Percentiles rank a stretch among this genome's conserved stretches.
These are phyloP conservation scores for Zygoascus bituminiphila DNA, from an alignment of 805 yeast genomes.

Conservation along the genomic window DNA sequence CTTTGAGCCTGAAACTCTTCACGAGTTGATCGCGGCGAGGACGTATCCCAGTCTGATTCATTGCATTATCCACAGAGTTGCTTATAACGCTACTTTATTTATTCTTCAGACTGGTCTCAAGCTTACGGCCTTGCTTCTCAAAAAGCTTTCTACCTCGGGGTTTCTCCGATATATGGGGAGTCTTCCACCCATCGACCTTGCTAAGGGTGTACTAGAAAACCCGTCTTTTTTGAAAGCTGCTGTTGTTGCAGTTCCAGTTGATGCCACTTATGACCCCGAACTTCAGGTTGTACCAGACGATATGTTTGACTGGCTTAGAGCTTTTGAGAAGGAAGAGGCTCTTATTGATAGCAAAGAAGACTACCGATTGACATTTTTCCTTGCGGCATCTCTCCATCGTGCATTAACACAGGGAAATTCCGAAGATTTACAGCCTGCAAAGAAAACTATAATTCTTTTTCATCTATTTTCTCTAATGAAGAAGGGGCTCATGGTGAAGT, in stretches of 20 bases:
- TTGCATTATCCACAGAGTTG: neutral
- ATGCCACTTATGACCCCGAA: slow-evolving; percentile 1
- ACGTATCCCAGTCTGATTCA: neutral
- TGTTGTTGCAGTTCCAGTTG: neutral
- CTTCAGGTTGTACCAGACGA: neutral
- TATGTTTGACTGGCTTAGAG: neutral
- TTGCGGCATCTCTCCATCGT: neutral
- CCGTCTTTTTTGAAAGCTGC: neutral
- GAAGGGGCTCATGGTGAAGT: neutral
- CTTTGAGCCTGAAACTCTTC: neutral
- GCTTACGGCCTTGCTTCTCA: neutral
- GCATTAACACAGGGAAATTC: neutral
- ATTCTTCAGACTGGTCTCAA: neutral
- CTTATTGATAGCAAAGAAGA: neutral
- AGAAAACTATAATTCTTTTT: neutral
- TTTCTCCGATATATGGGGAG: neutral
- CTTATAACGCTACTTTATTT: neutral
- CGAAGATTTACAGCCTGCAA: neutral
- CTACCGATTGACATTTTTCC: neutral
- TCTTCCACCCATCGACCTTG: neutral
- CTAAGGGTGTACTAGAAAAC: neutral
- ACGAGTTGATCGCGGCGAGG: neutral
- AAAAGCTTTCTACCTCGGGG: neutral
- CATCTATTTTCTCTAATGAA: neutral
- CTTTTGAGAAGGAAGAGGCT: neutral